A percentile compares a stretch with the other conserved stretches of the same genome.
phyloP scores from a whole-genome alignment of 129 eudicot genomes.

The Centaurea solstitialis region DNA sequence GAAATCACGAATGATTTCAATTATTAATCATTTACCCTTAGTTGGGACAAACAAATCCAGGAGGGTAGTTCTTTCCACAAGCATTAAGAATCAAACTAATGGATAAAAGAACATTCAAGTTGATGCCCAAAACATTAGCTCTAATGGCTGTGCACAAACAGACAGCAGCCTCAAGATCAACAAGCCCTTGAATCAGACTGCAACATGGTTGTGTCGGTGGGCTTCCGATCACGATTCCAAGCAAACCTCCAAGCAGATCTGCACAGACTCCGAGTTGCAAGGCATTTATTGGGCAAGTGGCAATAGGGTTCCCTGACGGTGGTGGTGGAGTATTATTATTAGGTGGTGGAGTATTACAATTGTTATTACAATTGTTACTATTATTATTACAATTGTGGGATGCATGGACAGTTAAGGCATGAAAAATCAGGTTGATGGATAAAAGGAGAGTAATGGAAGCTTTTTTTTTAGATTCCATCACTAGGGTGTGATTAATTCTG shows the following conservation, averaged over 20 bases:
- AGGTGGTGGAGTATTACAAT: neutral
- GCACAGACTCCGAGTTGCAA: slow-evolving; percentile 39
- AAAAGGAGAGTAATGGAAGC: slow-evolving; percentile 20
- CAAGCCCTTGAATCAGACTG: slow-evolving; percentile 30
- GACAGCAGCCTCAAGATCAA: slow-evolving; percentile 43
- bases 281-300: slow-evolving; percentile 38
- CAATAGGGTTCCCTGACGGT: neutral
- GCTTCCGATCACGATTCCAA: slow-evolving; percentile 17
- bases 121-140: slow-evolving; percentile 31
- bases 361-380: no score
- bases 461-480: slow-evolving; percentile 23
- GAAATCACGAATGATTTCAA: neutral
- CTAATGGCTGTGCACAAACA: slow-evolving; percentile 45
- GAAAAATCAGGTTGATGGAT: slow-evolving; percentile 44
- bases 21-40: neutral
- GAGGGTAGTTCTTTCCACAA: neutral
- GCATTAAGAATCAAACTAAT: slow-evolving; percentile 15
- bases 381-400: no score
- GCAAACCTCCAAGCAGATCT: slow-evolving; percentile 19
- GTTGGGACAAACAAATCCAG: neutral
- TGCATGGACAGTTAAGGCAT: slow-evolving; percentile 27
- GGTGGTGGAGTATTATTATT: no score
- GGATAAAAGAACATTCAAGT: slow-evolving; percentile 22
- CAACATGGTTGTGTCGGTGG: slow-evolving; percentile 37
- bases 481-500: neutral